Percentiles rank a stretch among this genome's conserved stretches.
Evolutionary conservation across 495 filamentous ascomycete species (phyloP).

Genomic region (Daldinia loculata): DNA sequence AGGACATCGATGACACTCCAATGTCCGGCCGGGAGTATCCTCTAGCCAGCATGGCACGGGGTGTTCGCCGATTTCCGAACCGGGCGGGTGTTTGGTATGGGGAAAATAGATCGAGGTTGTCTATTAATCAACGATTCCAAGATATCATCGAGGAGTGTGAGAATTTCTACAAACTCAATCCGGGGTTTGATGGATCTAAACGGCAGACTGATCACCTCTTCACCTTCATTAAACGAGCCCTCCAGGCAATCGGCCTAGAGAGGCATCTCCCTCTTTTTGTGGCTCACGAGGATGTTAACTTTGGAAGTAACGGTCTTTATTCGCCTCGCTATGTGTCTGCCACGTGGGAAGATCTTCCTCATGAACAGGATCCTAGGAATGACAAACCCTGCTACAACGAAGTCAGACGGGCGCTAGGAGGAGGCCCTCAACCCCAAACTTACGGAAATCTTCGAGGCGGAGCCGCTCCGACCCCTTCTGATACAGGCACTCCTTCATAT

Average conservation of each 20-base stretch:
- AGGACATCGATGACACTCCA: neutral
- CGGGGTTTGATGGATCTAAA: neutral
- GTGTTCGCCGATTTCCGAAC: neutral
- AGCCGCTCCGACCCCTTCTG: neutral
- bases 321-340: neutral
- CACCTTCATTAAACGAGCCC: neutral
- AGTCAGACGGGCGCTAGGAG: neutral
- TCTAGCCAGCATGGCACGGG: neutral
- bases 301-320: neutral
- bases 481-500: neutral
- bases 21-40: neutral
- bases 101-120: neutral
- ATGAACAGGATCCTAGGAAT: neutral
- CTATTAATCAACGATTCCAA: neutral
- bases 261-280: neutral
- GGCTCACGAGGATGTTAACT: neutral
- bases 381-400: neutral
- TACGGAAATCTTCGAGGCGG: neutral
- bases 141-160: conserved; percentile 4
- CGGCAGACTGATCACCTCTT: neutral
- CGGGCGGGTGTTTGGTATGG: conserved; percentile 6
- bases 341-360: neutral
- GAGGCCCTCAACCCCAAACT: neutral
- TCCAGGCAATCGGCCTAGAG: neutral
- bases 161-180: neutral